Evolutionary conservation across 1,284 basidiomycete species (phyloP), one percentile per base, ranked within the genome.

Genomic region (Marasmius oreades): DNA sequence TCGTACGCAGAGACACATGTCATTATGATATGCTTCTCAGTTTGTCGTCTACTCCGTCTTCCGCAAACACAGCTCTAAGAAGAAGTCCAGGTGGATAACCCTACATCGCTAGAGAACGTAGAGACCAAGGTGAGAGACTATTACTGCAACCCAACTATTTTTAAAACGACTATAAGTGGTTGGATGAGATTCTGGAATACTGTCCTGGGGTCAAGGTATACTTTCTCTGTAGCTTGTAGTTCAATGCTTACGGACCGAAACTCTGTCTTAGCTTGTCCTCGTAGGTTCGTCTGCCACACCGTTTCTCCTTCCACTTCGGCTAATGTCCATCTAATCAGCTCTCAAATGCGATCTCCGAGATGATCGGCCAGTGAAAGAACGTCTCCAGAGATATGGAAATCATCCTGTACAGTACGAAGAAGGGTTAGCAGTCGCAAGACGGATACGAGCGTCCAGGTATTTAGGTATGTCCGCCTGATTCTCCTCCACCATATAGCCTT

Each of bases 1-100:
- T 93, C 90, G 34, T 98, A 98, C 69, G 91, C 95, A 2, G 95
- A 98, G 69, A 97, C 95, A 0, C 92, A 98, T 73, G 90, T 97
- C 55, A 82, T 98, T 61, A 89, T 97, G 88, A 78, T 96, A 33
- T 97, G 95, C 72, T 97, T 95, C 70, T 95, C 93, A 33, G 93
- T 92, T 61, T 59, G 87, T 67, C 47, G 12, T 46, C 28, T 52
- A n/a, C 26, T 44, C 8, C 14, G 6, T 52, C 39, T 23, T 55
- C 18, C 33, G 20, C 33, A 12, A 12, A 10, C 16, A 18, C 37
- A 14, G 20, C 37, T 20, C 42, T 34, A 34, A 43, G 42, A 45
- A 22, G 45, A 2, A 11, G 24, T 22, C 7, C 64, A 93, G 92
- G 88, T 96, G 24, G 94, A 97, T 68, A 93, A 92, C 62, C 95